Conservation (phyloP, 1,139 yeast species). For the Taiozyma sp. region DNA sequence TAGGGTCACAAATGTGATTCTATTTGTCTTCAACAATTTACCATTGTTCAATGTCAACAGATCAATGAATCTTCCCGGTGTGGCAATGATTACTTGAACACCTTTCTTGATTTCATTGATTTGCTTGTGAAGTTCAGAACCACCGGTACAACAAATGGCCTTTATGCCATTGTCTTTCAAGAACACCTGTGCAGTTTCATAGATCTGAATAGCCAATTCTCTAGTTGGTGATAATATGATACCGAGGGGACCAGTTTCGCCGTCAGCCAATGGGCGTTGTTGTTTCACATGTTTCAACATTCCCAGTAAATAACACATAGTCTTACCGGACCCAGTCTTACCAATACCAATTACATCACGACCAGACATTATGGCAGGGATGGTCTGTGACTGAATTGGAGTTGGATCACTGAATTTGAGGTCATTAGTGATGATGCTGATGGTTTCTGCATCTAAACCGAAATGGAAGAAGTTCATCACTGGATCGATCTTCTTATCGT, state of each 20-base stretch:
- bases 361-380: slow-evolving; percentile 89
- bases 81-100: slow-evolving; percentile 80
- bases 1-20: slow-evolving; percentile 77
- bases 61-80: slow-evolving; percentile 95
- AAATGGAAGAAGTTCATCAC: slow-evolving; percentile 75
- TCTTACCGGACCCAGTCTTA: slow-evolving; percentile 95
- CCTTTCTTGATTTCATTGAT: slow-evolving; percentile 79
- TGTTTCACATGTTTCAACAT: slow-evolving; percentile 78
- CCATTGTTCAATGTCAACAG: slow-evolving; percentile 82
- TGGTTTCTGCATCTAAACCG: slow-evolving; percentile 62
- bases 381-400: slow-evolving; percentile 86
- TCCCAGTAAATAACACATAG: slow-evolving; percentile 83
- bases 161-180: slow-evolving; percentile 41
- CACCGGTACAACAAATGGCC: slow-evolving; percentile 91
- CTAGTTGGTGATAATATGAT: slow-evolving; percentile 88
- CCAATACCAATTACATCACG: slow-evolving; percentile 92
- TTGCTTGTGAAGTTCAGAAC: slow-evolving; percentile 78
- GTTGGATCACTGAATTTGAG: slow-evolving; percentile 64
- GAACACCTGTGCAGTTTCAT: slow-evolving; percentile 61
- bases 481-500: slow-evolving; percentile 40
- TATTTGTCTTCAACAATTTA: slow-evolving; percentile 59
- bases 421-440: slow-evolving; percentile 36
- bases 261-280: slow-evolving; percentile 49
- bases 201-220: slow-evolving; percentile 85
- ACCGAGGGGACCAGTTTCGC: slow-evolving; percentile 71